Base-by-base conservation (phyloP, 2,329 filamentous ascomycete species). In the Beauveria scarabaeidicola region DNA sequence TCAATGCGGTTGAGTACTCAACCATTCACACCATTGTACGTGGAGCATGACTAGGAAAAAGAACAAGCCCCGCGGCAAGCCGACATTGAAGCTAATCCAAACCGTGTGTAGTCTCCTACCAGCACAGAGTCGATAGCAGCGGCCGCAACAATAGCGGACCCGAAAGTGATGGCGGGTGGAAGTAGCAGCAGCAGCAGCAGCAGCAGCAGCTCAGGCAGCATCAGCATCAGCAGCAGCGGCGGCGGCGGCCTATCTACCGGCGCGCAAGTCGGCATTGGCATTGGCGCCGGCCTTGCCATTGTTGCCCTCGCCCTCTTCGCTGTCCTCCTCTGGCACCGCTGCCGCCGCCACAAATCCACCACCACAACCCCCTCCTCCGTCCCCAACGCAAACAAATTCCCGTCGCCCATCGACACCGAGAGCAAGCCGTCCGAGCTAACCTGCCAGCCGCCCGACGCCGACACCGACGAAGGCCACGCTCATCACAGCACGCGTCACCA, bases 1-100 rank as follows among this genome's bases (percentile, higher is more conserved):
- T 74, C 0, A 59, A 74, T 32, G 69, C 73, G 15, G 66, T 66
- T 1, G 69, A 67, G 2, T 74, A 68, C 47, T 73, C 69, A 1
- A 74, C 72, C 0, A 63, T 66, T 9, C 72, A 70, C 21, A 66
- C 65, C 8, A 66, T 67, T 29, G 70, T 70, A 60, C 59, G 66
- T 56, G 15, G 10, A n/a, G 13, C 15, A 40, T 36, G 32, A 6
- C 13, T 2, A 36, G 11, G 11, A 32, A 32, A 5, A 32, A 13
- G 5, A 13, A 11, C 5, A 11, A 32, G 5, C 4, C 11, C 11
- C 0, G 27, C 27, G 27, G 9, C 23, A 32, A 3, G 29, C 29
- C 29, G 11, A 9, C 32, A 15, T 36, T 5, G 11, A 36, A 36
- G 32, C 32, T 36, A 36, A 36, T 15, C 1, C 32, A 36, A 36